Evolutionary conservation across 805 yeast genomes (phyloP), one percentile per base, ranked within the genome.

Genomic region (Candida glaebosa): DNA sequence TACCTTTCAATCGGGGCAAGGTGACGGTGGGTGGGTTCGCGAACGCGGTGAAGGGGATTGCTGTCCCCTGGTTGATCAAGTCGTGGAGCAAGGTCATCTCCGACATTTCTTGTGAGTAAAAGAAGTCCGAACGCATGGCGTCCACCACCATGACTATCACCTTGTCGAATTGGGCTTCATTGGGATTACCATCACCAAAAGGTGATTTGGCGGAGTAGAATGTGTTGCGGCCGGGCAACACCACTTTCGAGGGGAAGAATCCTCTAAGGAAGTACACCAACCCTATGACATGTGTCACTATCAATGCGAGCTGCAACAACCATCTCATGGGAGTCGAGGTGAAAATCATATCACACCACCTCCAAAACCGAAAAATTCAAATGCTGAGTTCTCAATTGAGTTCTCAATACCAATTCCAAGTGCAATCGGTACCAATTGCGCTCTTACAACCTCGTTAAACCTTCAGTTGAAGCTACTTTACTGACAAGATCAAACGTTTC

Each of bases 21-120:
- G 99, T 93, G 7, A 93, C 99, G 0, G 99, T 93, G 2, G 99
- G 99, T 1, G 99, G 98, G 48, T 86, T 85, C 1, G 96, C 83
- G 58, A 73, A 86, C 0, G 96, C 96, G 0, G 99, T 93, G 60
- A 80, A 90, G 0, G 96, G 96, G 38, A 90, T 54, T 0, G 93
- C 98, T 26, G 71, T 52, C 8, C 95, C 95, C 0, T 69, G 50
- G 39, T 76, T 73, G 6, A 91, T 65, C 43, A 90, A 62, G 2
- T 62, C 47, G 49, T 91, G 98, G 0, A 85, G 75, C 53, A 76
- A 79, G 0, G 54, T 32, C 85, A 93, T 87, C 6, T 76, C 56
- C 0, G 96, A 87, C 14, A 50, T 42, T 2, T 64, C 53, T 10
- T 76, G 66, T 1, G 85, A 75, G 54, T 78, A 91, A 61, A 89